Conservation (phyloP, 768 basidiomycete genomes). For the Boletellus emodensis region DNA sequence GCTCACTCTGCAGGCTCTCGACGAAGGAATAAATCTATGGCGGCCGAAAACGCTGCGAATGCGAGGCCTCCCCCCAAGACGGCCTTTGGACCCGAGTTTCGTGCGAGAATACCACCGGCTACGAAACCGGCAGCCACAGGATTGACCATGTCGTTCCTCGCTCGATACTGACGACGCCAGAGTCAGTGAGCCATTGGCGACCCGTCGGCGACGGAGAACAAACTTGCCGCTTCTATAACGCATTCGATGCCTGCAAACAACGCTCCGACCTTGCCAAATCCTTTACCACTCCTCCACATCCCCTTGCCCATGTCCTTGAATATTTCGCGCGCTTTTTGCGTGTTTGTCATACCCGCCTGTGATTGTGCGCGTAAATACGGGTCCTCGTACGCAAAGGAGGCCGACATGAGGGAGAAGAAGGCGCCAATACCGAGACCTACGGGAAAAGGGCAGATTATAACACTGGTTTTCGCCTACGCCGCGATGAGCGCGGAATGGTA, state of each 20-base stretch:
- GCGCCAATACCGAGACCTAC: constrained; percentile 89
- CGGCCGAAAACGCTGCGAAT: constrained; percentile 91
- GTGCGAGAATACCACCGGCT: constrained; percentile 83
- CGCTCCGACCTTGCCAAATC: constrained; percentile 92
- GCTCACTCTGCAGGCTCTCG: constrained; percentile 77
- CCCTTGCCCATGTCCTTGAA: constrained; percentile 93
- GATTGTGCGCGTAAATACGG: constrained; percentile 70
- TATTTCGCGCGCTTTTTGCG: constrained; percentile 78
- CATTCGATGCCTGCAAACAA: constrained; percentile 95
- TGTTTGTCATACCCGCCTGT: constrained; percentile 51
- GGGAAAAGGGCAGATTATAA: neutral
- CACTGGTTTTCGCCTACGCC: neutral
- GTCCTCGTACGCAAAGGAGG: constrained; percentile 94
- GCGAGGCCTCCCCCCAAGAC: constrained; percentile 85
- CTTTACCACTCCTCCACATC: constrained; percentile 87
- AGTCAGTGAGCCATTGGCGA: neutral
- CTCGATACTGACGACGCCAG: constrained; percentile 68
- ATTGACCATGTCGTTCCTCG: constrained; percentile 93
- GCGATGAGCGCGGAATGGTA: neutral
- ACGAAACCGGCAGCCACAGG: constrained; percentile 84
- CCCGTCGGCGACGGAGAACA: neutral
- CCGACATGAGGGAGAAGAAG: constrained; percentile 94
- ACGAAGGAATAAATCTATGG: constrained; percentile 79
- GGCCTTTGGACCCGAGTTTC: constrained; percentile 82
- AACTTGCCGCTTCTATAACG: constrained; percentile 85